A percentile compares a stretch with the other conserved stretches of the same genome.
Evolutionary conservation across 164 flowering plant species (phyloP).

Genomic region (Stephania yunnanensis): DNA sequence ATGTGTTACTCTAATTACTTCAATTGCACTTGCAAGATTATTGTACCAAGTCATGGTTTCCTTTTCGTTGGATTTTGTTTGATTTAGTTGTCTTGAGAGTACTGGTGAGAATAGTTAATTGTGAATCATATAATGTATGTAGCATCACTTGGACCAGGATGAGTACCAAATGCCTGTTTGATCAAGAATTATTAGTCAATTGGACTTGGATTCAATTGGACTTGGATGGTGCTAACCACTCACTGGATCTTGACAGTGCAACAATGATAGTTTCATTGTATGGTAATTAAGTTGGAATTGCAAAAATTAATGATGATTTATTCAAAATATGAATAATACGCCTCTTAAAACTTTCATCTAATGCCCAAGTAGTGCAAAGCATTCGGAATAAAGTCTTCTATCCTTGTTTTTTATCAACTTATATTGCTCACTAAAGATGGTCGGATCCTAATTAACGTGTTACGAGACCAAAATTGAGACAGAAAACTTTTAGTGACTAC

Average conservation of each 20-base stretch:
- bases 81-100: too few species aligned
- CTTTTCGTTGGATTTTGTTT: neutral
- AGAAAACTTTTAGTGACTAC: neutral
- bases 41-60: neutral
- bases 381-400: neutral
- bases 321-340: neutral
- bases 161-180: neutral
- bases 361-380: neutral
- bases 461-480: neutral
- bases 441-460: neutral
- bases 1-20: too few species aligned
- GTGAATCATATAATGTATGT: neutral
- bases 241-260: neutral
- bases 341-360: neutral
- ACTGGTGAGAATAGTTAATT: neutral
- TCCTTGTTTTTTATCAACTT: neutral
- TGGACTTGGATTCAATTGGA: neutral
- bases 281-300: neutral
- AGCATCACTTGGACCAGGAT: neutral
- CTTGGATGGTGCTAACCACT: neutral
- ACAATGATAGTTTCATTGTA: neutral
- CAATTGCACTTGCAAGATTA: neutral
- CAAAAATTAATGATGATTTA: neutral
- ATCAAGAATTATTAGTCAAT: neutral
- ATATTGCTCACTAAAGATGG: neutral